Conservation (phyloP, 2,329 filamentous ascomycete genomes). For the Dactylellina leptospora region DNA sequence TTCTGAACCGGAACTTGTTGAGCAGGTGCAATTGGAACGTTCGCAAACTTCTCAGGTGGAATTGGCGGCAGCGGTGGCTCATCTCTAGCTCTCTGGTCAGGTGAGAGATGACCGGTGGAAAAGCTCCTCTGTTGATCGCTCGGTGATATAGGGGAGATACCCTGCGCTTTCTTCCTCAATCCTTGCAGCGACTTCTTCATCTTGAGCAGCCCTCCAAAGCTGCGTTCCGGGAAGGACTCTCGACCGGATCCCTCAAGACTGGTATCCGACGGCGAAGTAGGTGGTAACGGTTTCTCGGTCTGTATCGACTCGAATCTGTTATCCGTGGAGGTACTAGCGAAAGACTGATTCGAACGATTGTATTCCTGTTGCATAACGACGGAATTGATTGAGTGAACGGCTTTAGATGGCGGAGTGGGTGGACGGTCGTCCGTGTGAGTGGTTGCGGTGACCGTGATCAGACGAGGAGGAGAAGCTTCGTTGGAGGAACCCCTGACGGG, state of each 20-base stretch:
- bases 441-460: background rate
- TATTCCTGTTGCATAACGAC: constrained; percentile 27
- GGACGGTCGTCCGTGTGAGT: constrained; percentile 16
- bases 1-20: background rate
- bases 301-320: constrained; percentile 17
- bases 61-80: constrained; percentile 45
- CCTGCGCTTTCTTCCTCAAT: constrained; percentile 46
- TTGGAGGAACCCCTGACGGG: constrained; percentile 36
- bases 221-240: constrained; percentile 36
- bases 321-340: constrained; percentile 31
- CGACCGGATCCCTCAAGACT: constrained; percentile 29
- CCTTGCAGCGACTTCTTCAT: constrained; percentile 52
- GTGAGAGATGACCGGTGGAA: constrained; percentile 30
- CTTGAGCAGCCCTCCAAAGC: constrained; percentile 49
- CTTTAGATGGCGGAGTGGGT: constrained; percentile 46
- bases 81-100: constrained; percentile 24
- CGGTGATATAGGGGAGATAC: constrained; percentile 41
- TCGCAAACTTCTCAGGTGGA: constrained; percentile 37
- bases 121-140: constrained; percentile 43
- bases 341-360: constrained; percentile 31
- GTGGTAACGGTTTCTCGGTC: constrained; percentile 42
- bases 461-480: constrained; percentile 7
- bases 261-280: constrained; percentile 16
- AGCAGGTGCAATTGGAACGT: constrained; percentile 7
- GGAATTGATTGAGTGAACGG: constrained; percentile 14